Base-by-base conservation (phyloP, 139 green algal genomes). In the Coelastrella sp. region DNA sequence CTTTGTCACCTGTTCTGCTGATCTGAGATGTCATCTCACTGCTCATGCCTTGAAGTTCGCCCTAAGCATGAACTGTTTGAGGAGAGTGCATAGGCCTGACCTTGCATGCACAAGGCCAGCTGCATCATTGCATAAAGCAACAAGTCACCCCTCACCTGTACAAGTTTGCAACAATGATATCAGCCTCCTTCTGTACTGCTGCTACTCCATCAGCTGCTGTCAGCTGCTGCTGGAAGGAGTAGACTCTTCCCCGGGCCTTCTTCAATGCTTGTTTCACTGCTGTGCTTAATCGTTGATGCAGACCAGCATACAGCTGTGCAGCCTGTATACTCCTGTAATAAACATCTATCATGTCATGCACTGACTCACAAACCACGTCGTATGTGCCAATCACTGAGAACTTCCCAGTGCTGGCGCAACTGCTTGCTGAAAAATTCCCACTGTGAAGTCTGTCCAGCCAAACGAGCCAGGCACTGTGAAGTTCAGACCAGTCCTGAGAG, bases 151-250 rank as follows among this genome's bases (percentile, higher is more conserved):
- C 79, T 63, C 73, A 90, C 70, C 85, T 86, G 94, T 98, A 96
- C 20, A 98, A 7, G 90, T 98, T 98, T 75, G 95, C 94, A 73
- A 96, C 96, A 76, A 98, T 93, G 35, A 99, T 80, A 84, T 99
- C 97, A 8, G 94, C 97, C 70, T 91, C 68, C 75, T 93, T 92
- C 89, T 95, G 93, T 14, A 95, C 93, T 19, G n/a, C 90, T 35
- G 94, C 89, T 35, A 89, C 90, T 24, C 90, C 89, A 11, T 90
- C 91, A 1, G 91, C 78, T 7, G 85, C 87, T 0, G 80, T 57
- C 86, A 96, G 78, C 91, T 96, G 93, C 93, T 94, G 78, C 85
- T 90, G 1, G 49, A 97, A 94, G 4, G 91, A 89, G 24, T 57
- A 12, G 9, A 90, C 75, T 8, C 82, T 82, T 56, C 76, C 80